Percentiles rank a stretch among this genome's conserved stretches.
Conservation (phyloP, 495 filamentous ascomycete genomes). For the Arthonia radiata region DNA sequence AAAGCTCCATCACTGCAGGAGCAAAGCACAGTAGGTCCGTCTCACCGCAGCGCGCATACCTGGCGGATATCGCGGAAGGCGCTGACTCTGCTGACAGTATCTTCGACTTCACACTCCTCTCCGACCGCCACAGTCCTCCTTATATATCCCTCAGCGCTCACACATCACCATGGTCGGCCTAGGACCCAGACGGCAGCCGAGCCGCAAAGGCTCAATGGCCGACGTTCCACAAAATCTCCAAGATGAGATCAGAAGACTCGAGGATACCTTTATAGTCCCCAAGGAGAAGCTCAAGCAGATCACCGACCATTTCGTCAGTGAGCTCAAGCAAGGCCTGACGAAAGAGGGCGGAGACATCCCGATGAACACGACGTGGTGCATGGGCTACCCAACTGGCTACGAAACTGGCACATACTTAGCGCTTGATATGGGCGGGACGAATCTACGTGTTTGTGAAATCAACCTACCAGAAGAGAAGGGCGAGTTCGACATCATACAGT, state of each 20-base stretch:
- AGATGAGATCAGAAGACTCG: constrained; percentile 61
- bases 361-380: constrained; percentile 98
- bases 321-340: constrained; percentile 69
- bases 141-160: constrained; percentile 1
- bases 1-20: not conserved
- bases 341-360: constrained; percentile 85
- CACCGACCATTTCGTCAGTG: constrained; percentile 64
- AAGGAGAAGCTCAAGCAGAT: constrained; percentile 63
- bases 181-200: constrained; percentile 44
- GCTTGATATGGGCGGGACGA: constrained; percentile 96
- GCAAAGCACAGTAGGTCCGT: not conserved
- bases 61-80: too few relatives aligned
- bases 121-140: not conserved
- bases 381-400: constrained; percentile 71
- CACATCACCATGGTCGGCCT: constrained; percentile 43
- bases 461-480: constrained; percentile 73
- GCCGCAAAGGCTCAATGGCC: constrained; percentile 57
- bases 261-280: constrained; percentile 66
- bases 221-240: constrained; percentile 68
- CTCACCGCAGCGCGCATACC: too few relatives aligned
- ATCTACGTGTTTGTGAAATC: constrained; percentile 93
- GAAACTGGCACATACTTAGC: constrained; percentile 83
- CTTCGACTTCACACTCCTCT: not conserved
- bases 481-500: constrained; percentile 96
- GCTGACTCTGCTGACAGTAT: not conserved